Evolutionary conservation across 768 basidiomycete genomes (phyloP), one percentile per base, ranked within the genome.

Genomic region (Suillus variegatus): DNA sequence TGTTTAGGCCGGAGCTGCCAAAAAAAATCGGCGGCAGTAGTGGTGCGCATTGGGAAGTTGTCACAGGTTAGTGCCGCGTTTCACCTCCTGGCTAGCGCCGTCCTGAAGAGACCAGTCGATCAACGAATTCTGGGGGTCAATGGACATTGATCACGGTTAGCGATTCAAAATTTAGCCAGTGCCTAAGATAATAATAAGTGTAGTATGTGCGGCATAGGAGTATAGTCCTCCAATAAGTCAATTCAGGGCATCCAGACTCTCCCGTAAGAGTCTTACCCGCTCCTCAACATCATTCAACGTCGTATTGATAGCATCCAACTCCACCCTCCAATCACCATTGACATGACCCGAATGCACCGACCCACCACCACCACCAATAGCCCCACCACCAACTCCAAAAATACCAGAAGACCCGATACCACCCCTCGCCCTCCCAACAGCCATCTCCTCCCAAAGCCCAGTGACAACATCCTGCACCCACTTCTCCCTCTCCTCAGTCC

Each of bases 401-500:
- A 52, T 16, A 9, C 51, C 51, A 28, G 51, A 28, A 54, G 25
- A 5, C 25, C 25, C 49, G 66, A 67, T 35, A 66, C 63, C 20
- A 63, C 69, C 62, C 67, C 63, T 65, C 65, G 69, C 71, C 38
- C 84, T 85, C 43, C 81, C 83, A 56, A 76, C 79, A 22, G 82
- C 80, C 70, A 92, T 70, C 78, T 92, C 91, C 47, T 90, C 90
- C 86, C 88, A 88, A 60, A 93, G 76, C n/a, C 86, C 84, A 38
- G 85, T 85, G 57, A 92, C 85, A 61, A 93, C 84, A 5, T 86
- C 86, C 72, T 90, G 88, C 65, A 92, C 85, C 87, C 87, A 90
- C 80, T 84, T 84, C 76, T 92, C 90, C 77, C 86, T 82, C 73
- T 92, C 92, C 74, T 86, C 89, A 69, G 76, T 81, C 75, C 81